Evolutionary conservation across 2,329 filamentous ascomycete species (phyloP).

Genomic region (Colletotrichum agaves): DNA sequence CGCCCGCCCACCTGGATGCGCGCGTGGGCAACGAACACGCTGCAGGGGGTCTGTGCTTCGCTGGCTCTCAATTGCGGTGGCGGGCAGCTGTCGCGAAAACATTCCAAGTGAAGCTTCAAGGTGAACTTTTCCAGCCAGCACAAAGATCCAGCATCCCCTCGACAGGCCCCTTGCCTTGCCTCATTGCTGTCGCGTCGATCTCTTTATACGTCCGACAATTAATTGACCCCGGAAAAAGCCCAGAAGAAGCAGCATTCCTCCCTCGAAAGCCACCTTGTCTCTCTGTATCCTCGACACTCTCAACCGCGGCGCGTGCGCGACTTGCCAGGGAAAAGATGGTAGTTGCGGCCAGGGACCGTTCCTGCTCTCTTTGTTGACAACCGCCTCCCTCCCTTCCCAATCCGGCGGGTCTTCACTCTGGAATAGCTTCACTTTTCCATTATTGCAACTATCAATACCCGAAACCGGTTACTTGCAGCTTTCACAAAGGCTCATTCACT

Average conservation of each 20-base stretch:
- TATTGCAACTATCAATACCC: neutral
- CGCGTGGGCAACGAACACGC: constrained; percentile 29
- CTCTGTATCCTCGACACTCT: neutral
- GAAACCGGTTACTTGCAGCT: constrained; percentile 17
- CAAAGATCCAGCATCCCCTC: constrained; percentile 31
- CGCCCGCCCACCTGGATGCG: neutral
- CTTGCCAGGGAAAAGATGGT: constrained; percentile 34
- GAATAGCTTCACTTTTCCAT: constrained; percentile 34
- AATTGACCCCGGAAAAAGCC: neutral
- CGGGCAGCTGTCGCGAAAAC: constrained; percentile 37
- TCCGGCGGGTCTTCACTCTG: constrained; percentile 34
- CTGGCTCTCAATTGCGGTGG: constrained; percentile 9
- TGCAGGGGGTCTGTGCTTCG: constrained; percentile 27
- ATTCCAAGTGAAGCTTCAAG: constrained; percentile 25
- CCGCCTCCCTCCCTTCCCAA: constrained; percentile 33
- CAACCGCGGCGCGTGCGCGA: constrained; percentile 34
- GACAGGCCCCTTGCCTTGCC: constrained; percentile 15
- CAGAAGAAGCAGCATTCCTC: constrained; percentile 3
- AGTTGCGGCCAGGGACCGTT: constrained; percentile 33
- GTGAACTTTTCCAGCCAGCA: constrained; percentile 18
- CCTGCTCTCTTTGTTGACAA: constrained; percentile 36
- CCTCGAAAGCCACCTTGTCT: neutral
- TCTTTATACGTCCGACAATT: neutral
- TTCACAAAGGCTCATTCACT: constrained; percentile 18
- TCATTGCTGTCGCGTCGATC: constrained; percentile 13